Evolutionary conservation across 2,329 filamentous ascomycete genomes (phyloP).

Genomic region (Fusarium sublunatum): DNA sequence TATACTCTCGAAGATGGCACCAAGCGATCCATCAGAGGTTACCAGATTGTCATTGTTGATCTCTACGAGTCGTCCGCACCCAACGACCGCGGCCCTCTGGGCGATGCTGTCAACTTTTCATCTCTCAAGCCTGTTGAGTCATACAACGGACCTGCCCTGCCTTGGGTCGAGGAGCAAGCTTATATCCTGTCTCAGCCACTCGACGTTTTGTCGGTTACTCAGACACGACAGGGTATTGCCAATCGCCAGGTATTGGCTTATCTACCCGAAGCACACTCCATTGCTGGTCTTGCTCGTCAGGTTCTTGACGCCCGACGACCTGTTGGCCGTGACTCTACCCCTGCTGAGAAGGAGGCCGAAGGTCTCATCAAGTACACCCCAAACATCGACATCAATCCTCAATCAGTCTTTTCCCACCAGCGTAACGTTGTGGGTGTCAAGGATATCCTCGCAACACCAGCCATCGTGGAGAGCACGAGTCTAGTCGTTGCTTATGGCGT

Average conservation of each 20-base stretch:
- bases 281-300: constrained; percentile 82
- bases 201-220: constrained; percentile 81
- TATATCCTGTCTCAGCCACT: constrained; percentile 86
- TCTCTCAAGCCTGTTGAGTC: constrained; percentile 74
- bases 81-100: constrained; percentile 86
- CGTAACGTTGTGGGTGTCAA: constrained; percentile 82
- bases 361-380: constrained; percentile 82
- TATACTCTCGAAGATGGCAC: constrained; percentile 67
- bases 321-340: constrained; percentile 82
- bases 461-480: constrained; percentile 90
- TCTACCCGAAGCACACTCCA: constrained; percentile 76
- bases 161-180: constrained; percentile 81
- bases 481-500: constrained; percentile 88
- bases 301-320: constrained; percentile 88
- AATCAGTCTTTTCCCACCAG: constrained; percentile 82
- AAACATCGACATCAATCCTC: constrained; percentile 83
- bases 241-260: constrained; percentile 84
- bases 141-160: constrained; percentile 68
- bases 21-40: constrained; percentile 76
- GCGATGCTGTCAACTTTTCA: constrained; percentile 77
- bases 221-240: constrained; percentile 92
- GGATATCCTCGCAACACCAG: constrained; percentile 78
- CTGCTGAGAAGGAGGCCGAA: constrained; percentile 81
- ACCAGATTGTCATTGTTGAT: constrained; percentile 87
- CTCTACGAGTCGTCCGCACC: constrained; percentile 86